Evolutionary conservation across 768 basidiomycete species (phyloP), one percentile per base, ranked within the genome.

Genomic region (Cystofilobasidium ferigula): DNA sequence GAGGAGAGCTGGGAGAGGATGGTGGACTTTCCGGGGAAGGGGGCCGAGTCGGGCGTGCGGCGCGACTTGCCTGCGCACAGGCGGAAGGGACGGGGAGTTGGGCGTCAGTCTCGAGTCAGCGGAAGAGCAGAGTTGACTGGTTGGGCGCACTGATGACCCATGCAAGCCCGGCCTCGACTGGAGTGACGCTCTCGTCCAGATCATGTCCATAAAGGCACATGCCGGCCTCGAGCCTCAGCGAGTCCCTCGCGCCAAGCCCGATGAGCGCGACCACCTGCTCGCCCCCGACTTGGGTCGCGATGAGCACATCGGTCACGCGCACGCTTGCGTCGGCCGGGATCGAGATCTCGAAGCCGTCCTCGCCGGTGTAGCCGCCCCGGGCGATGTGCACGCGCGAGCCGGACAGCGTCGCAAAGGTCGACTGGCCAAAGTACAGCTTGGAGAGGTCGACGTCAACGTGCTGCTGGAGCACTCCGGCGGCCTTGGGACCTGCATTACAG

Each of bases 261-360:
- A 87, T 85, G 7, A 95, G 80, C 74, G 88, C 85, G 2, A 95
- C 88, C 2, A 38, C 34, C 35, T 10, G 2, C 12, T 28, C 51
- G 51, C 20, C 51, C 18, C 13, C 51, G 38, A 26, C 8, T 18
- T 60, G 32, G 85, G 81, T 3, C 80, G 76, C 47, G 83, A 78
- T 77, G 18, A 93, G 79, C 34, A 83, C 70, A 26, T 78, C 79
- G 0, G 89, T 85, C 57, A 92, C 82, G 16, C 84, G 83, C 5
- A 84, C 79, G 0, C 90, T 86, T 57, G 87, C 81, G 3, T 82
- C 79, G 0, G 89, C 88, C 0, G 89, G 89, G 47, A 94, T 85
- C 5, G 90, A 94, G 69, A 97, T 90, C 81, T 99, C 95, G 70
- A 99, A 98, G 0, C 95, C 95, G 76, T 99, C 95, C 77, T 99